Evolutionary conservation across 306 rosid species (phyloP), one percentile per base, ranked within the genome.

Genomic region (Hippophae gyantsensis): DNA sequence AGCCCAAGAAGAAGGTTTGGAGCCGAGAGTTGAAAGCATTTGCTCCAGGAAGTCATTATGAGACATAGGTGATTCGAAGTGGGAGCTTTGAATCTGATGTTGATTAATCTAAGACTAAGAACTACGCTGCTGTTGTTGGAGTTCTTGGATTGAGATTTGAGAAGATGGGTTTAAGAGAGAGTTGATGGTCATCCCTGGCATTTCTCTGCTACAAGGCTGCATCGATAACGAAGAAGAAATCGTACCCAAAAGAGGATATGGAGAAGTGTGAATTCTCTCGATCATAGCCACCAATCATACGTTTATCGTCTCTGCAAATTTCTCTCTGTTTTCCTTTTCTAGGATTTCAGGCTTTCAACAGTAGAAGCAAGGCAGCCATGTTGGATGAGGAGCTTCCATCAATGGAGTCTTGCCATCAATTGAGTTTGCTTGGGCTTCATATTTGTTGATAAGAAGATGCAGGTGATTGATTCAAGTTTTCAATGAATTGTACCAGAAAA

Each of bases 21-120:
- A 18, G 23, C 23, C 82, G 61, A 88, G 76, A 47, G 70, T 78
- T 32, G 94, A 83, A 58, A 92, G 92, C 79, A 92, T 83, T 76
- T 92, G 96, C 42, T 92, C 93, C 65, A 92, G 82, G 18, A 92
- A 88, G 73, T 88, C 99, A 25, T 92, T 96, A 62, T 84, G 83
- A 18, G 87, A 60, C 11, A 76, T 26, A 13, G 76, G 74, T 18
- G 23, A 18, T 13, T 82, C 83, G 48, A 78, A 79, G 63, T 81
- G 80, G 55, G 63, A 48, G n/a, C 58, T 68, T 12, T 74, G 79
- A 60, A 78, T 73, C 63, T 18, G 23, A 18, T 18, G 23, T 18
- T 18, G 23, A 18, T 18, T 18, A 18, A 18, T 18, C 23, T 18
- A 1, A 18, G 23, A 18, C 1, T 65, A 78, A 0, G 52, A 25